A percentile compares a stretch with the other conserved stretches of the same genome.
Evolutionary conservation across 164 flowering plant species (phyloP).

Genomic region (Buxus sempervirens): DNA sequence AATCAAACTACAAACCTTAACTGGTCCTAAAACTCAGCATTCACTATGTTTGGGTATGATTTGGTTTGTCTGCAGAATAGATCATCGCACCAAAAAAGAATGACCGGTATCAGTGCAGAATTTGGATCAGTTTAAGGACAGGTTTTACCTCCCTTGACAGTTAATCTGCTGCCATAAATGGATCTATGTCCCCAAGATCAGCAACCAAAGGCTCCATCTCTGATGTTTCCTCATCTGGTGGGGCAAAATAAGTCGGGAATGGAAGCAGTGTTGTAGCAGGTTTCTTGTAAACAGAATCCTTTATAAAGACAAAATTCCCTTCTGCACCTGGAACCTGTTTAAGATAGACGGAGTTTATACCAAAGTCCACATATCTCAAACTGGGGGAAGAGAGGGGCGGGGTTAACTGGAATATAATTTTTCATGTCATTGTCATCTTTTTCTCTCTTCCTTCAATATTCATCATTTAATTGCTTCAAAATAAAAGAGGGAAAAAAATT

Average conservation of each 20-base stretch:
- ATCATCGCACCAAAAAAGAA: neutral
- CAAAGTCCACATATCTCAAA: no score
- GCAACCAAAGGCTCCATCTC: slow-evolving; percentile 68
- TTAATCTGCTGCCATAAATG: slow-evolving; percentile 88
- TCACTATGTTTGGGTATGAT: neutral
- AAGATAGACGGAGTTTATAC: neutral
- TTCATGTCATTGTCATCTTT: neutral
- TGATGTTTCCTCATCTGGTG: slow-evolving; percentile 54
- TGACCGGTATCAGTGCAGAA: slow-evolving; percentile 6
- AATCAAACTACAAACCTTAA: neutral
- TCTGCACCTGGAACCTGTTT: slow-evolving; percentile 88
- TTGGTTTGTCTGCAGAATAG: slow-evolving; percentile 2
- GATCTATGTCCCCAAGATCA: slow-evolving; percentile 91
- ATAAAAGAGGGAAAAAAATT: neutral
- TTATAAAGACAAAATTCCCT: slow-evolving; percentile 90
- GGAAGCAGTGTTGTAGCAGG: slow-evolving; percentile 75
- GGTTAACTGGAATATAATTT: neutral
- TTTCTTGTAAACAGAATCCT: slow-evolving; percentile 79
- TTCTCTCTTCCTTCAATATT: neutral
- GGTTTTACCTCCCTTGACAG: no score
- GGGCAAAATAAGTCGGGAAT: slow-evolving; percentile 74
- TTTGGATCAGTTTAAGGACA: no score
- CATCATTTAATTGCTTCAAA: no score
- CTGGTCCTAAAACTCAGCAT: neutral
- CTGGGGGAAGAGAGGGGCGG: no score